Base-by-base conservation (phyloP, 208 protist species). In the Leishmania mexicana region DNA sequence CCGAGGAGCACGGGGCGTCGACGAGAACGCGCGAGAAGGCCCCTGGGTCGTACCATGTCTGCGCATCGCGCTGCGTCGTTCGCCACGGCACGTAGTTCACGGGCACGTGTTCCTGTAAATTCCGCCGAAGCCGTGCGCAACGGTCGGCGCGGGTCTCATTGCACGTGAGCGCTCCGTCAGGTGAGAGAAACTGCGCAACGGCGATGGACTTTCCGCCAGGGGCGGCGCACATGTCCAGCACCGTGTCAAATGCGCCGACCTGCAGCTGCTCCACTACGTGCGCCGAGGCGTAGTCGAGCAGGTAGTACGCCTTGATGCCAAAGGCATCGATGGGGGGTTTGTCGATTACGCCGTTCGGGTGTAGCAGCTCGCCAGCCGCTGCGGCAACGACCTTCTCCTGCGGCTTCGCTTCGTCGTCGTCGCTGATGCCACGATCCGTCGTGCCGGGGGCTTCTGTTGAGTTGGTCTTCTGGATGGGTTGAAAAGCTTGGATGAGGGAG, bases 1-100 rank as follows among this genome's bases (percentile, higher is more conserved):
- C 97, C 13, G 91, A 96, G 28, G 87, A 95, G 89, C 98, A 99
- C 38, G 96, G 96, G 54, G 96, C 96, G 74, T 99, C 97, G 64
- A 96, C 89, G 3, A 99, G 85, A 47, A 99, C 90, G 24, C 92
- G 88, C 60, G 90, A 87, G 86, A 91, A 98, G 42, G 85, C 81
- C 5, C 77, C 85, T 5, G 93, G 92, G 81, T 85, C 82, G 79
- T 93, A 87, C 88, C 90, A 97, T 60, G 87, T 94, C 78, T 88
- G 83, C 40, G 91, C 91, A 58, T 96, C 88, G 60, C 93, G 92
- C 85, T 95, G 88, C 53, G 87, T 93, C 40, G 95, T 81, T 10
- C 79, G 78, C 75, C 90, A 89, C 60, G 86, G 88, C 0, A 94
- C 85, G 75, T 84, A 94, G 68, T 95, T 95, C 0, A 77, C 71